Conservation (phyloP, 768 basidiomycete genomes). For the Rhodotorula taiwanensis region DNA sequence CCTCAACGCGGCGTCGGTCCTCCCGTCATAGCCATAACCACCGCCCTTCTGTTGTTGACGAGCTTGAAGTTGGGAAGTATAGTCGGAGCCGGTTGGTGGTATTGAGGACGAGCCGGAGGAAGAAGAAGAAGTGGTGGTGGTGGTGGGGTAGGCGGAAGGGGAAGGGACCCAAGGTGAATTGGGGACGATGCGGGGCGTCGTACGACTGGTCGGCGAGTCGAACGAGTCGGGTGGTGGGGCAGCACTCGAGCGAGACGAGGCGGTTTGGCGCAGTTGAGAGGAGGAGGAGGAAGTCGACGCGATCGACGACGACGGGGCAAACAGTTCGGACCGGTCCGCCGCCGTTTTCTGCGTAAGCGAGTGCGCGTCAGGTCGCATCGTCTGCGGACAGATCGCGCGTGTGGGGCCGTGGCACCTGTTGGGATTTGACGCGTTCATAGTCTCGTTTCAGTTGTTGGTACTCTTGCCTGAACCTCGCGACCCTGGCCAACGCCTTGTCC, state of each 20-base stretch:
- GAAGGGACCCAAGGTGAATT: neutral
- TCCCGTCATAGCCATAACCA: slow-evolving; percentile 38
- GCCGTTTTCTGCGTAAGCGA: slow-evolving; percentile 5
- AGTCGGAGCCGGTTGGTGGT: too few species aligned
- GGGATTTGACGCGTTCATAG: slow-evolving; percentile 65
- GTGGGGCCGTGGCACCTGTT: neutral
- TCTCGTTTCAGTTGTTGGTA: slow-evolving; percentile 72
- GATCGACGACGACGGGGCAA: slow-evolving; percentile 1
- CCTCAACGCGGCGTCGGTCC: slow-evolving; percentile 71
- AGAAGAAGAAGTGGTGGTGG: neutral
- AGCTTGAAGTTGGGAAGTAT: too few species aligned
- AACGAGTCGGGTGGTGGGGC: too few species aligned
- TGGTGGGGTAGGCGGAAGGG: neutral
- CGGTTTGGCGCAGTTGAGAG: neutral
- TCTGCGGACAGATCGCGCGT: too few species aligned
- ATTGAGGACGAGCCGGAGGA: too few species aligned
- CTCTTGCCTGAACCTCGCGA: slow-evolving; percentile 83
- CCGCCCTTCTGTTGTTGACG: too few species aligned
- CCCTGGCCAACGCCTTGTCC: slow-evolving; percentile 92
- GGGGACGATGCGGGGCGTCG: neutral
- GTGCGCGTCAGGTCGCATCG: too few species aligned
- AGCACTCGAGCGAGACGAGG: too few species aligned
- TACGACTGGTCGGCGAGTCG: too few species aligned
- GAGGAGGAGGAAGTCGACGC: slow-evolving; percentile 13
- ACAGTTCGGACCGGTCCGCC: slow-evolving; percentile 13